These are phyloP conservation scores for Penicillium sp. DNA, from an alignment of 2,329 filamentous ascomycete genomes.

Conservation along the genomic window DNA sequence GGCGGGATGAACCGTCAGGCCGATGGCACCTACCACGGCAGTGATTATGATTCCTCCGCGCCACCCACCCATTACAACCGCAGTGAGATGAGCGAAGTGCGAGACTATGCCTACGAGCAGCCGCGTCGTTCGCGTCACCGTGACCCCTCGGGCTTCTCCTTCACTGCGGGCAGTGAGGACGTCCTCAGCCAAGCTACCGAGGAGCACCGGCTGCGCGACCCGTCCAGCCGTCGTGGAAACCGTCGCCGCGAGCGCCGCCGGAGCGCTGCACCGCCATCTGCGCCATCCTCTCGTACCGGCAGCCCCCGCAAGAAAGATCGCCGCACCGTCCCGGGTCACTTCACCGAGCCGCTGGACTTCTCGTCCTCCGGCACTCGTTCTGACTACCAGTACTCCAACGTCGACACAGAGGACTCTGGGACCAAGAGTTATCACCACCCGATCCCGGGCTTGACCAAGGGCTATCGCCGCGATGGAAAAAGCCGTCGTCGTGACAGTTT, in stretches of 20 bases:
- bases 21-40: slow-evolving; percentile 81
- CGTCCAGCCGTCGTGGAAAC: slow-evolving; percentile 28
- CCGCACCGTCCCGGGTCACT: slow-evolving; percentile 39
- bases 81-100: slow-evolving; percentile 49
- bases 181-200: slow-evolving; percentile 37
- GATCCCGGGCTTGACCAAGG: slow-evolving; percentile 53
- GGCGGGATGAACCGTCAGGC: slow-evolving; percentile 82
- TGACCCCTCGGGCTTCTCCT: slow-evolving; percentile 46
- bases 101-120: slow-evolving; percentile 40
- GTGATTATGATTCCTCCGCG: slow-evolving; percentile 63
- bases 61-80: slow-evolving; percentile 54
- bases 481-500: slow-evolving; percentile 51
- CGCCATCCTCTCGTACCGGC: slow-evolving; percentile 33
- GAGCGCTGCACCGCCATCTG: slow-evolving; percentile 22
- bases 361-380: slow-evolving; percentile 38
- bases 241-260: slow-evolving; percentile 32
- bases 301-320: slow-evolving; percentile 39
- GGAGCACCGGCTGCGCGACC: slow-evolving; percentile 35
- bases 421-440: slow-evolving; percentile 58
- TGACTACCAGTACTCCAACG: slow-evolving; percentile 43
- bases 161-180: slow-evolving; percentile 50
- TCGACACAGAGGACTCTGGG: slow-evolving; percentile 45
- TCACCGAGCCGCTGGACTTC: slow-evolving; percentile 46
- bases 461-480: slow-evolving; percentile 37
- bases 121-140: slow-evolving; percentile 24